phyloP scores from a whole-genome alignment of 1,284 basidiomycete species.

The Prillingera fragicola region DNA sequence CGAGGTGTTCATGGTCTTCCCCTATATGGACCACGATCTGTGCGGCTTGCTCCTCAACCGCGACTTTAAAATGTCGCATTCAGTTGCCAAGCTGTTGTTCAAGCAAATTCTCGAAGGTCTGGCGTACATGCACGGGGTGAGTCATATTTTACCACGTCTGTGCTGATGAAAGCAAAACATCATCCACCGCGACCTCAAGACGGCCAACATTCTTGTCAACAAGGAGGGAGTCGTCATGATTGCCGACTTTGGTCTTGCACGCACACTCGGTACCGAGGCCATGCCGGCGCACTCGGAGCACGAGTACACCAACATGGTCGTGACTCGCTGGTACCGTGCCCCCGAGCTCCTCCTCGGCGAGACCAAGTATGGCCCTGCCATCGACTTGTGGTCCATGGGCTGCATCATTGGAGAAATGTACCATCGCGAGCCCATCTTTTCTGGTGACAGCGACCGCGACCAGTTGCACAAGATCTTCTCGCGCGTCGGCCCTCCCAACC shows the following conservation, averaged over 20 bases:
- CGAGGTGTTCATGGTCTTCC: conserved; percentile 89
- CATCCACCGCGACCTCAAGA: conserved; percentile 97
- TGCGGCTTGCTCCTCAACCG: conserved; percentile 90
- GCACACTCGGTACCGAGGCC: conserved; percentile 48
- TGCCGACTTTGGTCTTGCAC: conserved; percentile 94
- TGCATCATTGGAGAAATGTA: conserved; percentile 96
- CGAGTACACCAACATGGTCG: conserved; percentile 93
- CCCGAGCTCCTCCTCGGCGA: conserved; percentile 90
- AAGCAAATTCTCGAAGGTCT: conserved; percentile 91
- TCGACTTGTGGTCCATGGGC: conserved; percentile 99
- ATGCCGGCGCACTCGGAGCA: conserved; percentile 48
- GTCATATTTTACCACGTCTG: conserved; percentile 22
- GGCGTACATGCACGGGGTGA: conserved; percentile 85
- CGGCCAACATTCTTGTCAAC: conserved; percentile 91
- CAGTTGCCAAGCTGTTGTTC: conserved; percentile 92
- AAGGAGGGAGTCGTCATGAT: conserved; percentile 78
- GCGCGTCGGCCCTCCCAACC: conserved; percentile 80
- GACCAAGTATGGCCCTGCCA: conserved; percentile 80
- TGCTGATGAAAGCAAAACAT: conserved; percentile 68
- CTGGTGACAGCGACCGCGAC: conserved; percentile 80
- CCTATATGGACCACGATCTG: conserved; percentile 99
- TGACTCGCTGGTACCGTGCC: conserved; percentile 98
- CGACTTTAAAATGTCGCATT: conserved; percentile 69
- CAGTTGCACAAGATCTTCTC: conserved; percentile 85
- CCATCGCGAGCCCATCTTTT: conserved; percentile 75